phyloP scores from a whole-genome alignment of 768 basidiomycete species.

The Panellus pusillus region DNA sequence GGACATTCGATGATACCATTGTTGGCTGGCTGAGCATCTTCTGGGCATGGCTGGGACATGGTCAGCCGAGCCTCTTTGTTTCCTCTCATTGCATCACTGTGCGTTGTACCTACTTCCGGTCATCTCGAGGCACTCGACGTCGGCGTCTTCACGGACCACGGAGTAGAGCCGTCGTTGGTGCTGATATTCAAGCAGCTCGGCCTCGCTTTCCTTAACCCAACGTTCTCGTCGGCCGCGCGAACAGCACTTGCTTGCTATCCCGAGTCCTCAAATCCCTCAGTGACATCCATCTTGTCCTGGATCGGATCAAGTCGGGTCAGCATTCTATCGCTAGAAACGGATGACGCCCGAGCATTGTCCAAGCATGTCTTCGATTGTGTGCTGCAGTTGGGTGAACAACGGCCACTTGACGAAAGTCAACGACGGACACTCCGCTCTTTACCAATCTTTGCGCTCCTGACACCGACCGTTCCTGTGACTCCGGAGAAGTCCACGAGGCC shows the following conservation, averaged over 20 bases:
- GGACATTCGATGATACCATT: slow-evolving; percentile 13
- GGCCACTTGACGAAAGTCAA: slow-evolving; percentile 20
- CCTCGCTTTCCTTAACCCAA: slow-evolving; percentile 34
- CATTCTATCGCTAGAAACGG: slow-evolving; percentile 9
- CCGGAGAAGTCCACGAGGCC: slow-evolving; percentile 14
- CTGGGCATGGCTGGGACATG: slow-evolving; percentile 44
- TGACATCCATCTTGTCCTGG: slow-evolving; percentile 34
- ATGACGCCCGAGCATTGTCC: slow-evolving; percentile 5
- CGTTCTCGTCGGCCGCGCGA: slow-evolving; percentile 23
- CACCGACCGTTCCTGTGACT: background rate
- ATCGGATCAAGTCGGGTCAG: slow-evolving; percentile 19
- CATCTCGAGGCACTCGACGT: slow-evolving; percentile 27
- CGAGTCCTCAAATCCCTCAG: slow-evolving; percentile 22
- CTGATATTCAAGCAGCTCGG: slow-evolving; percentile 29
- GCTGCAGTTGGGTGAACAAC: slow-evolving; percentile 12
- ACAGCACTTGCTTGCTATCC: slow-evolving; percentile 20
- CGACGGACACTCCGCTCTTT: slow-evolving; percentile 25
- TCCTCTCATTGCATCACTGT: slow-evolving; percentile 22
- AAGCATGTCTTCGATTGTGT: slow-evolving; percentile 18
- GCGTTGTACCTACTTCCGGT: slow-evolving; percentile 35
- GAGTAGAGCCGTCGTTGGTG: slow-evolving; percentile 24
- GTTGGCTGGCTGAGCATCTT: slow-evolving; percentile 40
- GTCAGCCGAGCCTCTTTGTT: slow-evolving; percentile 24
- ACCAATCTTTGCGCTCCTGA: slow-evolving; percentile 24
- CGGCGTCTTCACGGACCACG: slow-evolving; percentile 29